Percentiles rank a stretch among this genome's conserved stretches.
Conservation (phyloP, 1,139 yeast genomes). For the Yamadazyma spencermartinsiae region DNA sequence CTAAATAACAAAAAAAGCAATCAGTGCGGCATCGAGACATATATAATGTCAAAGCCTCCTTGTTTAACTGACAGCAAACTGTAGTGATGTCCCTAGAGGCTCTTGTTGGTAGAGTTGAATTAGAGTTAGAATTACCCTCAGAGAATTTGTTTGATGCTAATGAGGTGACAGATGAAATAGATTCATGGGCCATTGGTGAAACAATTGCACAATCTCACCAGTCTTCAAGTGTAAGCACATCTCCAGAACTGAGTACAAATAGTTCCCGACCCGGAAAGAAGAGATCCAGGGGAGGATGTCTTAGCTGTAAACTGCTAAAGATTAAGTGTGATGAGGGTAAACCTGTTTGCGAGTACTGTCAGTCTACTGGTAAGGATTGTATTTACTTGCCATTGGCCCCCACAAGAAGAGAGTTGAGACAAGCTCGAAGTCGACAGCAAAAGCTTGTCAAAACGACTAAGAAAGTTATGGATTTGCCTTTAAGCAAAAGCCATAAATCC, state of each 20-base stretch:
- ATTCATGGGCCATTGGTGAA: too few relatives aligned
- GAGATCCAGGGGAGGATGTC: conserved; percentile 32
- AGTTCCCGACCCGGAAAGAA: conserved; percentile 10
- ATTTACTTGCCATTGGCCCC: conserved; percentile 21
- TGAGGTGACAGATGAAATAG: too few relatives aligned
- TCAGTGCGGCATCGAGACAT: too few relatives aligned
- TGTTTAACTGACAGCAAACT: too few relatives aligned
- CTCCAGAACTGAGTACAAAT: neutral
- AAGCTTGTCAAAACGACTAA: neutral
- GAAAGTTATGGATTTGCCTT: neutral
- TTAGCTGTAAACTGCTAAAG: conserved; percentile 30
- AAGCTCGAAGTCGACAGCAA: neutral
- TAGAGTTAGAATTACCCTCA: too few relatives aligned
- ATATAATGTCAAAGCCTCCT: too few relatives aligned
- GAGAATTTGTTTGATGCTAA: too few relatives aligned
- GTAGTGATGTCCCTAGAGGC: too few relatives aligned
- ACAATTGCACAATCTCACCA: too few relatives aligned
- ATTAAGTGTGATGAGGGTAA: conserved; percentile 36
- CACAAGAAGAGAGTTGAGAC: neutral
- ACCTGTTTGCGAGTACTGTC: conserved; percentile 42
- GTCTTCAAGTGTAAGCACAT: too few relatives aligned
- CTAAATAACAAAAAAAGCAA: neutral
- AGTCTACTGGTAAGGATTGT: conserved; percentile 31
- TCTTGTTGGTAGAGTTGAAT: too few relatives aligned
- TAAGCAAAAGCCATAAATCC: neutral